Conservation (phyloP, 73 alveolate genomes). For the Paramecium primaurelia region DNA sequence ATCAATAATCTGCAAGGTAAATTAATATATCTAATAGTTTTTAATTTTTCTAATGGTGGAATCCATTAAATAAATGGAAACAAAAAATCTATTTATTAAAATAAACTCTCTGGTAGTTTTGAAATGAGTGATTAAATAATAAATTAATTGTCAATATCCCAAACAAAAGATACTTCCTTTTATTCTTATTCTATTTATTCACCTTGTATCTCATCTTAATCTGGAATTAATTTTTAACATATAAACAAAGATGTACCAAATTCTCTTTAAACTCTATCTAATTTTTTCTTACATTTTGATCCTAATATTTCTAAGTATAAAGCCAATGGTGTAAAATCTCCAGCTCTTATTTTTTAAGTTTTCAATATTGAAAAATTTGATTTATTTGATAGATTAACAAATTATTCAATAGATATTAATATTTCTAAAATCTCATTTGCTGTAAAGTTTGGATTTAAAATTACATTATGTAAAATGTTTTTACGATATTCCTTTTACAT, state of each 20-base stretch:
- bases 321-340: background rate
- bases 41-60: background rate
- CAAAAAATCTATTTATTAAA: background rate
- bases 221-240: background rate
- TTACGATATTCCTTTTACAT: background rate
- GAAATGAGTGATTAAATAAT: background rate
- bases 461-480: background rate
- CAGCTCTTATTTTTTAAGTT: background rate
- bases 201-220: background rate
- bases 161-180: background rate
- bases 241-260: background rate
- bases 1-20: background rate
- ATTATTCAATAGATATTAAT: background rate
- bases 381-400: background rate
- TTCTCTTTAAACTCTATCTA: conserved; percentile 31
- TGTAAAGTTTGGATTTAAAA: background rate
- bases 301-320: background rate
- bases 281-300: background rate
- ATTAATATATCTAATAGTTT: background rate
- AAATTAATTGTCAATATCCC: background rate
- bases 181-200: background rate
- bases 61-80: background rate
- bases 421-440: background rate
- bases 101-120: background rate
- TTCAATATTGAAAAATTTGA: background rate